phyloP scores from a whole-genome alignment of 352 stramenopile species.

The Phytophthora capsici region DNA sequence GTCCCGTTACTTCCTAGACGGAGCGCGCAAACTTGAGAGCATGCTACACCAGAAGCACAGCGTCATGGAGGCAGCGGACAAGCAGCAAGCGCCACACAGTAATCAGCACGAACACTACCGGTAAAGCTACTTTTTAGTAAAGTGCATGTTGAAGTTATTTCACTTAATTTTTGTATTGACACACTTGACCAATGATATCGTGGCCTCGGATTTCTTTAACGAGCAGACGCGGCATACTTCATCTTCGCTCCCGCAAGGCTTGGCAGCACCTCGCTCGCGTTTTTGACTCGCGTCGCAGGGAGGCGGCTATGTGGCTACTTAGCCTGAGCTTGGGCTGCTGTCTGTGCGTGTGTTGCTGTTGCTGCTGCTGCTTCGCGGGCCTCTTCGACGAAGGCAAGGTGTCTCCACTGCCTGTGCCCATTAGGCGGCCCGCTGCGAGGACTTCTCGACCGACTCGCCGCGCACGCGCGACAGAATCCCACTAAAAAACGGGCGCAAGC shows the following conservation, averaged over 20 bases:
- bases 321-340: conserved; percentile 38
- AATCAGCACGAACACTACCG: conserved; percentile 32
- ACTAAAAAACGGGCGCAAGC: conserved; percentile 48
- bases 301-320: conserved; percentile 31
- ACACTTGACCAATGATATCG: conserved; percentile 32
- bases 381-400: conserved; percentile 46
- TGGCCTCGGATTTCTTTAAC: conserved; percentile 4
- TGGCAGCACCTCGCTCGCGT: neutral
- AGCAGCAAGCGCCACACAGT: conserved; percentile 4
- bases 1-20: conserved; percentile 77
- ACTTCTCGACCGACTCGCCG: conserved; percentile 44
- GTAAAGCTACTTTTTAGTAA: neutral
- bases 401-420: conserved; percentile 36
- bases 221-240: conserved; percentile 13
- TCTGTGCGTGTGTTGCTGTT: conserved; percentile 39
- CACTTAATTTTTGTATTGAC: conserved; percentile 37
- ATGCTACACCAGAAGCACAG: conserved; percentile 65
- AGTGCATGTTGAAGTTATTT: conserved; percentile 30
- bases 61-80: conserved; percentile 30
- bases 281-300: conserved; percentile 1
- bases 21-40: conserved; percentile 65
- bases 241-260: neutral
- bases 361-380: conserved; percentile 43
- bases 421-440: conserved; percentile 35
- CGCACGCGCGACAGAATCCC: conserved; percentile 50